A percentile compares a stretch with the other conserved stretches of the same genome.
These are phyloP conservation scores for Millerozyma acaciae DNA, from an alignment of 805 yeast species.

Conservation along the genomic window DNA sequence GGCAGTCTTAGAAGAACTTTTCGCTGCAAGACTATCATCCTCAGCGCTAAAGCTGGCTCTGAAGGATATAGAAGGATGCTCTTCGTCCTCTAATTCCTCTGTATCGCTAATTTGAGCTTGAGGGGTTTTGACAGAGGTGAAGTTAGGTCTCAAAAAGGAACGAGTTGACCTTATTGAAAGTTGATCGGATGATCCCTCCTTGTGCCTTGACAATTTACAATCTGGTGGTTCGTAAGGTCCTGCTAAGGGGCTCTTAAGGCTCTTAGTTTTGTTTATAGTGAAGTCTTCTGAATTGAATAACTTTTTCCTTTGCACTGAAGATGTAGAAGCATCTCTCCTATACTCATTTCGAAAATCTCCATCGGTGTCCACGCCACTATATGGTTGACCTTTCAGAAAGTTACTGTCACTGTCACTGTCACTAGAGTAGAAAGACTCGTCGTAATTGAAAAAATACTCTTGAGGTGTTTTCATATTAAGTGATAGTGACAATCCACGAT, in stretches of 20 bases:
- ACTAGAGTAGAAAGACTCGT: conserved; percentile 16
- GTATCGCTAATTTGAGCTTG: conserved; percentile 63
- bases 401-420: conserved; percentile 9
- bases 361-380: too few species aligned
- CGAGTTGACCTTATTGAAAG: conserved; percentile 30
- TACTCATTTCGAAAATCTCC: too few species aligned
- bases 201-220: background rate
- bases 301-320: too few species aligned
- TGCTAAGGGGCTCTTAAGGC: too few species aligned
- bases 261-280: too few species aligned
- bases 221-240: too few species aligned
- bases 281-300: too few species aligned
- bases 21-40: conserved; percentile 13
- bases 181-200: conserved; percentile 17
- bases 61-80: conserved; percentile 58
- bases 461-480: conserved; percentile 66
- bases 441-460: conserved; percentile 26
- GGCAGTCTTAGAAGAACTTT: conserved; percentile 9
- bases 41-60: too few species aligned
- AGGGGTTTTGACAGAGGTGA: conserved; percentile 71
- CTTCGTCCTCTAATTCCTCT: conserved; percentile 45
- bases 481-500: conserved; percentile 63
- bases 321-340: too few species aligned
- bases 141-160: conserved; percentile 51
- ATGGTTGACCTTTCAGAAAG: too few species aligned